Base-by-base conservation (phyloP, 1,139 yeast genomes). In the Yamadazyma trypodendri region DNA sequence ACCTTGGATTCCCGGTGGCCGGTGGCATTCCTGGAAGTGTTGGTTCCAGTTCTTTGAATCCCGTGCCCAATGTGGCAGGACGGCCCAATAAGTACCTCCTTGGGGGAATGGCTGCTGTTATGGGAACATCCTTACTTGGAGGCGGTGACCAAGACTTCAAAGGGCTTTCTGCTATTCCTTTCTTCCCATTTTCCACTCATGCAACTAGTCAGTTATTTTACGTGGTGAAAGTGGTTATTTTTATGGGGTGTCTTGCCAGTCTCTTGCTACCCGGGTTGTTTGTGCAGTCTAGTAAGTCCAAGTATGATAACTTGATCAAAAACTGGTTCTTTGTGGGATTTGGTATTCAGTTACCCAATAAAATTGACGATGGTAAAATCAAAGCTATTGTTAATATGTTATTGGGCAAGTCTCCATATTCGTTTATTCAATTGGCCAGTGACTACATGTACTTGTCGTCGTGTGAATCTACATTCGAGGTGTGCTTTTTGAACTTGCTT, bases 81-180 rank as follows among this genome's bases (percentile, higher is more conserved):
- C 29, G 44, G 37, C 53, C 55, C 17, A 67, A 60, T 43, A 72
- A 71, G 49, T 54, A 66, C 30, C 53, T 77, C 32, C 48, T 77
- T 35, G 82, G 82, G n/a, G 79, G 81, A 28, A 65, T 77, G 70
- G 77, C 80, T 23, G 66, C 76, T 9, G 67, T 77, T 41, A 61
- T 75, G 60, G 82, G 81, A 12, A 65, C 74, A 3, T 64, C 75
- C 1, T 31, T 49, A n/a, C 54, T 68, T 38, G 61, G 70, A 37
- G 61, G 70, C 38, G 60, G 61, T 5, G 60, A 57, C 38, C 55
- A 56, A 35, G 73, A 68, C 44, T 66, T 65, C 52, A 60, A 68
- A 43, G 72, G 75, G 3, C 55, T 69, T 51, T 53, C 65, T 9
- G 64, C 44, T 12, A 43, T 67, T 21, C 74, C 75, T 21, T 50